Conservation (phyloP, 208 protist species). For the Giardia muris region DNA sequence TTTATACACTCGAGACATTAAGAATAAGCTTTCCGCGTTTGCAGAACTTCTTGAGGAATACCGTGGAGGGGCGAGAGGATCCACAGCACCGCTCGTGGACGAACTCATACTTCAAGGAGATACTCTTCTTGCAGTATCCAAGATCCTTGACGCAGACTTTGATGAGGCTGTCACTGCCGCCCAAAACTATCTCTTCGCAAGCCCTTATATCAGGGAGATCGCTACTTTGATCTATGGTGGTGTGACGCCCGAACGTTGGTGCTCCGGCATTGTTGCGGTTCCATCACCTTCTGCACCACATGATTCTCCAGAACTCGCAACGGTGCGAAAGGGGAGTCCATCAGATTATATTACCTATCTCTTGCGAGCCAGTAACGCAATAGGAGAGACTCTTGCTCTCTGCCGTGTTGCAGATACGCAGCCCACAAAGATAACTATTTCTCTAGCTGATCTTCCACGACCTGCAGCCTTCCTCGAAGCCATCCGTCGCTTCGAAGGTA, state of each 20-base stretch:
- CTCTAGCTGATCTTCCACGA: neutral
- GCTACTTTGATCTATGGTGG: neutral
- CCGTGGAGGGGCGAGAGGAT: too few relatives aligned
- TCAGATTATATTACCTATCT: neutral
- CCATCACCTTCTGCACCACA: neutral
- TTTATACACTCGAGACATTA: neutral
- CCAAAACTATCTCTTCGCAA: conserved; percentile 2
- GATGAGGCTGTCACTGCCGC: neutral
- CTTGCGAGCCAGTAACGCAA: neutral
- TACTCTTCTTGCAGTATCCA: neutral
- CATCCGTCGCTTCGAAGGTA: conserved; percentile 14
- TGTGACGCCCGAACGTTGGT: neutral
- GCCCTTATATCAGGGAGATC: neutral
- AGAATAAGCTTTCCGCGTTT: neutral
- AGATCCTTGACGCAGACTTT: neutral
- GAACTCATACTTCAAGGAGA: neutral
- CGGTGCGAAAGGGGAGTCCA: neutral
- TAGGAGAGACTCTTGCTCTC: neutral
- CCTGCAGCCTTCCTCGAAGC: neutral
- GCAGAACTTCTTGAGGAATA: neutral
- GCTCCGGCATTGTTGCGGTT: neutral
- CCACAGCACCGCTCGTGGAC: neutral
- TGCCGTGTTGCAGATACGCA: neutral
- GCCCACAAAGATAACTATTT: neutral
- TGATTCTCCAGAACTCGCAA: conserved; percentile 14